A percentile compares a stretch with the other conserved stretches of the same genome.
phyloP scores from a whole-genome alignment of 805 yeast genomes.

The Yarrowia alimentaria region DNA sequence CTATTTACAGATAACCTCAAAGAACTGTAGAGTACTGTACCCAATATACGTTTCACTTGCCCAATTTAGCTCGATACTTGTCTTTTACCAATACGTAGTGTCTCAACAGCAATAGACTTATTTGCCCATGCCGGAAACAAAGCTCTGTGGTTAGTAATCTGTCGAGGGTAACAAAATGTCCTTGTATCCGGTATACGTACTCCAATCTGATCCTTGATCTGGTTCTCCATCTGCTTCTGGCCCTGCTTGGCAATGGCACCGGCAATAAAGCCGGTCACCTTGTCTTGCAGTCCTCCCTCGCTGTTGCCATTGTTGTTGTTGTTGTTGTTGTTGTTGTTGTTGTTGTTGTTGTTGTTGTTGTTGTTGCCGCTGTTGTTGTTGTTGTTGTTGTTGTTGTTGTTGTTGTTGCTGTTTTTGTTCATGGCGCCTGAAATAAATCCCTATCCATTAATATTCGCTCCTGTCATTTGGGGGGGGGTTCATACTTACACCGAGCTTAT shows the following conservation, averaged over 20 bases:
- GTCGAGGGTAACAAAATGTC: neutral
- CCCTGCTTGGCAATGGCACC: conserved; percentile 28
- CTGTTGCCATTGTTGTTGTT: conserved; percentile 1
- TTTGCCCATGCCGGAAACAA: conserved; percentile 7
- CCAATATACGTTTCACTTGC: too few species aligned
- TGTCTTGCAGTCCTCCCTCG: conserved; percentile 16
- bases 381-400: neutral
- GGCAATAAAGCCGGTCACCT: conserved; percentile 25
- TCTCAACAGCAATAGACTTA: neutral
- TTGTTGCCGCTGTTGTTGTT: conserved; percentile 11
- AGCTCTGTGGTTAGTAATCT: conserved; percentile 10
- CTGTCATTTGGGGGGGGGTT: neutral
- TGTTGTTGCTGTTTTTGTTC: conserved; percentile 16
- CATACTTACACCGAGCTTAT: conserved; percentile 26
- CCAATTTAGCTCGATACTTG: too few species aligned
- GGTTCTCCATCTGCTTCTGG: conserved; percentile 22
- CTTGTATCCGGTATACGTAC: conserved; percentile 2
- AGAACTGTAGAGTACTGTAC: too few species aligned
- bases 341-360: conserved; percentile 6
- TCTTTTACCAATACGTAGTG: neutral
- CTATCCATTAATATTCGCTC: conserved; percentile 17
- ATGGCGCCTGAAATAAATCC: conserved; percentile 23
- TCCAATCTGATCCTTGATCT: conserved; percentile 25
- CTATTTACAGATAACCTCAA: conserved; percentile 52
- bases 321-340: conserved; percentile 3